Conservation (phyloP, 805 yeast species). For the Vanderwaltozyma polyspora region DNA sequence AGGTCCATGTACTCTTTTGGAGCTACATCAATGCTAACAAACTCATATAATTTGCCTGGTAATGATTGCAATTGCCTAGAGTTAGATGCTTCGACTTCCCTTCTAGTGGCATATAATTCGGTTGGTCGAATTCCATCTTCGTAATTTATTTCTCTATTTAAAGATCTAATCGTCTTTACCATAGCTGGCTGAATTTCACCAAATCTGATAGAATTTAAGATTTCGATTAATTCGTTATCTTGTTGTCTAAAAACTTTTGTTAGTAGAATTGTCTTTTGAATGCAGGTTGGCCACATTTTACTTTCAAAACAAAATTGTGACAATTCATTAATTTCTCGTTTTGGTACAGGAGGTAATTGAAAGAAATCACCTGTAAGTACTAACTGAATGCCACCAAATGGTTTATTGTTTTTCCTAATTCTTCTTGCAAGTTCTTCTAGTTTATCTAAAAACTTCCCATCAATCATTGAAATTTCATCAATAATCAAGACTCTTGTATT, state of each 20-base stretch:
- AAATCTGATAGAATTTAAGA: constrained; percentile 69
- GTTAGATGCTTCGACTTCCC: constrained; percentile 77
- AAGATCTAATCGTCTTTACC: constrained; percentile 34
- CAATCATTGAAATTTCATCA: constrained; percentile 94
- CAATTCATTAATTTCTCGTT: constrained; percentile 24
- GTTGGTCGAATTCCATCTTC: constrained; percentile 81
- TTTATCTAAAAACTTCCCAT: constrained; percentile 64
- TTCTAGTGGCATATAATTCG: constrained; percentile 75
- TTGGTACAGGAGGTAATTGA: constrained; percentile 84
- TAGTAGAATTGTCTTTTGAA: constrained; percentile 57
- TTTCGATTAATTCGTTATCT: constrained; percentile 60
- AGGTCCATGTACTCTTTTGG: constrained; percentile 23
- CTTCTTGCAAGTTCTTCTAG: constrained; percentile 57
- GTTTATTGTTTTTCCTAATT: constrained; percentile 38
- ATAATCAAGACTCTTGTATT: constrained; percentile 60
- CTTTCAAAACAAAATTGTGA: constrained; percentile 65
- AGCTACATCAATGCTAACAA: constrained; percentile 35
- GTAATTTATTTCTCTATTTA: constrained; percentile 49
- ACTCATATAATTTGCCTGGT: constrained; percentile 36
- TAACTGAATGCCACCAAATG: constrained; percentile 92
- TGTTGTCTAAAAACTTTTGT: constrained; percentile 80
- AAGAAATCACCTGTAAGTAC: constrained; percentile 91
- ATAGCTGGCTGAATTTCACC: constrained; percentile 51
- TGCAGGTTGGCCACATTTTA: constrained; percentile 50
- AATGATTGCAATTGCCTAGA: constrained; percentile 37